Evolutionary conservation across 2,329 filamentous ascomycete species (phyloP).

Genomic region (Calonectria hawksworthii): DNA sequence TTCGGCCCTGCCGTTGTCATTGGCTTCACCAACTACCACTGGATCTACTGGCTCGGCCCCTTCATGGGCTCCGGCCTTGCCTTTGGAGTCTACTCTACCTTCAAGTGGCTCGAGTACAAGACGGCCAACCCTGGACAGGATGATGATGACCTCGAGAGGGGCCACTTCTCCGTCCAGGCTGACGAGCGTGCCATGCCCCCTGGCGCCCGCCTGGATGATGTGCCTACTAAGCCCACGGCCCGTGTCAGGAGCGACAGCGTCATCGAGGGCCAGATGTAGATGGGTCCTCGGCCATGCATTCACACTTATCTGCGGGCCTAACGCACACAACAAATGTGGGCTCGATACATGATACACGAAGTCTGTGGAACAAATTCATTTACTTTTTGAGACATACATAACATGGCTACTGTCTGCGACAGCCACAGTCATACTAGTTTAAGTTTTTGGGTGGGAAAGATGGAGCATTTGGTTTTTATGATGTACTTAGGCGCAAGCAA

Average conservation of each 20-base stretch:
- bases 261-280: slow-evolving; percentile 36
- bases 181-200: slow-evolving; percentile 25
- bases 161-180: slow-evolving; percentile 12
- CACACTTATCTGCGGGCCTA: not conserved
- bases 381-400: not conserved
- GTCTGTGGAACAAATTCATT: not conserved
- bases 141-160: slow-evolving; percentile 50
- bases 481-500: slow-evolving; percentile 20
- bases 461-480: slow-evolving; percentile 21
- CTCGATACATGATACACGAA: not conserved
- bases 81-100: slow-evolving; percentile 62
- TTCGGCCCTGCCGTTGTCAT: slow-evolving; percentile 63
- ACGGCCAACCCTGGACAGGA: slow-evolving; percentile 66
- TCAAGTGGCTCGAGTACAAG: slow-evolving; percentile 67
- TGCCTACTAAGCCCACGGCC: slow-evolving; percentile 25
- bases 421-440: not conserved
- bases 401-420: slow-evolving; percentile 1
- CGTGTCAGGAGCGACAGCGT: slow-evolving; percentile 40
- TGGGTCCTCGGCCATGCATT: not conserved
- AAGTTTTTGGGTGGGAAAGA: not conserved
- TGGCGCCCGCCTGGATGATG: slow-evolving; percentile 34
- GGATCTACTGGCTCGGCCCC: slow-evolving; percentile 70
- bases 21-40: slow-evolving; percentile 61
- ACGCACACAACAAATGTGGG: not conserved
- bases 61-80: slow-evolving; percentile 64